A percentile compares a stretch with the other conserved stretches of the same genome.
These are phyloP conservation scores for Pseudodiploospora longispora DNA, from an alignment of 2,329 filamentous ascomycete genomes.

Conservation along the genomic window DNA sequence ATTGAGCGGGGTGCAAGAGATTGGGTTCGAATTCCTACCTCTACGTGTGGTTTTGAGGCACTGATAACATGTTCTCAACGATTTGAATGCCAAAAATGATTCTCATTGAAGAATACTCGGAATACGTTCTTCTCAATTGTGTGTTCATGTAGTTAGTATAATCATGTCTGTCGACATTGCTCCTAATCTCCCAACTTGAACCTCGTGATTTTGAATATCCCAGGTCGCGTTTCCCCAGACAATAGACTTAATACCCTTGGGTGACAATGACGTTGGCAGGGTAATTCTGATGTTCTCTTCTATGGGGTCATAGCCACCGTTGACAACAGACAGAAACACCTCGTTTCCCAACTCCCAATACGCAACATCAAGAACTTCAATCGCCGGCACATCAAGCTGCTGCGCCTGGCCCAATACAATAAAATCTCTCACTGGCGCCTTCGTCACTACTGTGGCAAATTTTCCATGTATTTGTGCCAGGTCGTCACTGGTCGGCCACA, in stretches of 20 bases:
- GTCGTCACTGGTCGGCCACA: conserved; percentile 31
- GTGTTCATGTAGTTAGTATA: conserved; percentile 3
- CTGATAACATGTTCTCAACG: too few relatives aligned
- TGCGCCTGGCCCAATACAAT: conserved; percentile 24
- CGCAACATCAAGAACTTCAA: conserved; percentile 13
- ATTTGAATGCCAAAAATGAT: too few relatives aligned
- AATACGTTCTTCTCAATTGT: too few relatives aligned
- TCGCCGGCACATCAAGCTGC: conserved; percentile 2
- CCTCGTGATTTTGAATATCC: conserved; percentile 5
- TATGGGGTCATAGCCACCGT: conserved; percentile 14
- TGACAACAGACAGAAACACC: conserved; percentile 16
- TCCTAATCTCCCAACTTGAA: conserved; percentile 7
- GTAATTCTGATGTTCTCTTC: conserved; percentile 8
- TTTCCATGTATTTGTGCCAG: conserved; percentile 30
- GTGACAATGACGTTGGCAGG: conserved; percentile 7
- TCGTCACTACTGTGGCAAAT: conserved; percentile 29
- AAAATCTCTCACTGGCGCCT: conserved; percentile 29
- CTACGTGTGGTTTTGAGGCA: too few relatives aligned
- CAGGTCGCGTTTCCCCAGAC: conserved; percentile 15
- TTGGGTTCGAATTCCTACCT: too few relatives aligned
- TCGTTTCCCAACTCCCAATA: conserved; percentile 13
- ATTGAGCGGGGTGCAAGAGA: too few relatives aligned
- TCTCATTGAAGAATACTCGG: too few relatives aligned
- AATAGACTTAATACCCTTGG: conserved; percentile 6
- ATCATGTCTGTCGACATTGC: conserved; percentile 19